Evolutionary conservation across 2,329 filamentous ascomycete species (phyloP).

Genomic region (Scedosporium dehoogii): DNA sequence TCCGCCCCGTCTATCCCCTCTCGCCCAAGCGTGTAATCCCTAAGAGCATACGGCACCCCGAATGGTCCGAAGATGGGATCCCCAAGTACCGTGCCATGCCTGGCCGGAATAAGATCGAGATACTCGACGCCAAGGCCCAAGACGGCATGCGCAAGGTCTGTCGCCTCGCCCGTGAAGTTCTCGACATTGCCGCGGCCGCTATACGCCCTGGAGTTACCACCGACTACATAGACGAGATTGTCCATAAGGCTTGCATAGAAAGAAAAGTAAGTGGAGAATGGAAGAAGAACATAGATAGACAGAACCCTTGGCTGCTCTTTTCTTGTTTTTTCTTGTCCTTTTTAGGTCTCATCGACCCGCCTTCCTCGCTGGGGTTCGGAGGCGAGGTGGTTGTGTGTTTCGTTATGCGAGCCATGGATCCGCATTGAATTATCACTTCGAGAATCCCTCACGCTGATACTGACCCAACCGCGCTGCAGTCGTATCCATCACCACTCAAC

Average conservation of each 20-base stretch:
- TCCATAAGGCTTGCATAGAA: slow-evolving; percentile 90
- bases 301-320: neutral
- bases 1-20: slow-evolving; percentile 82
- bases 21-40: slow-evolving; percentile 65
- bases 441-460: neutral
- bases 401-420: neutral
- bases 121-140: slow-evolving; percentile 69
- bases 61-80: slow-evolving; percentile 80
- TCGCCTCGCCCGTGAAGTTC: slow-evolving; percentile 73
- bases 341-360: no score
- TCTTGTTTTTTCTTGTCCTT: no score
- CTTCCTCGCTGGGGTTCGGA: no score
- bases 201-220: slow-evolving; percentile 88
- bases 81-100: slow-evolving; percentile 48
- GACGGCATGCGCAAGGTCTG: slow-evolving; percentile 92
- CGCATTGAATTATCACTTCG: neutral
- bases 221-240: slow-evolving; percentile 87
- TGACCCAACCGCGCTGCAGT: slow-evolving; percentile 37
- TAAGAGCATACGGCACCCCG: slow-evolving; percentile 70
- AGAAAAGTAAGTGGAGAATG: slow-evolving; percentile 57
- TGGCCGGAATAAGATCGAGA: slow-evolving; percentile 70
- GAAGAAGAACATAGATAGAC: neutral
- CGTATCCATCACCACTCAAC: slow-evolving; percentile 89
- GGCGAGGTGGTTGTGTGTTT: no score
- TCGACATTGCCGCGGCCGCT: slow-evolving; percentile 82